phyloP scores from a whole-genome alignment of 208 protist species.

The Leishmania aethiopica region DNA sequence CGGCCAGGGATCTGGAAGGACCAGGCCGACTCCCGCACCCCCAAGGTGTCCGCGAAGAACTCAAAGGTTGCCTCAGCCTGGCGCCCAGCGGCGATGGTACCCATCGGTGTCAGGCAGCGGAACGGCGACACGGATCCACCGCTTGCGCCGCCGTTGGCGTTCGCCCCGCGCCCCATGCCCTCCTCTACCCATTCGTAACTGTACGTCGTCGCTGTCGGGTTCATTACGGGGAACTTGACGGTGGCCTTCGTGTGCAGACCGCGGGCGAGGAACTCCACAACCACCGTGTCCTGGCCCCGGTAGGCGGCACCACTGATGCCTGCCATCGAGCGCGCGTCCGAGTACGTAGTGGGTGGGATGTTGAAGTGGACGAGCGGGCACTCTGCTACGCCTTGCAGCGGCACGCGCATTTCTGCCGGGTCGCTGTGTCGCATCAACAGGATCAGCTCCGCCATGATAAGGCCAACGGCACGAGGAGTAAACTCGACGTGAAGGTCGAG shows the following conservation, averaged over 20 bases:
- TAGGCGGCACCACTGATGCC: constrained; percentile 44
- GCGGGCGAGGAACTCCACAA: constrained; percentile 93
- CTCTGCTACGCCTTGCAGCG: constrained; percentile 77
- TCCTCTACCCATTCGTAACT: constrained; percentile 94
- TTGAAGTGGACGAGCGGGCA: constrained; percentile 98
- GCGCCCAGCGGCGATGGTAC: constrained; percentile 85
- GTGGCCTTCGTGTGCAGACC: constrained; percentile 92
- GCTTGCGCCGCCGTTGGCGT: neutral
- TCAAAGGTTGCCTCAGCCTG: constrained; percentile 96
- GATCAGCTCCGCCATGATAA: constrained; percentile 45
- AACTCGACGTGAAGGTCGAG: constrained; percentile 84
- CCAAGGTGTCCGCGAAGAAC: constrained; percentile 90
- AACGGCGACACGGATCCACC: constrained; percentile 72
- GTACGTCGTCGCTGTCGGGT: constrained; percentile 93
- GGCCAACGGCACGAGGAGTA: constrained; percentile 72
- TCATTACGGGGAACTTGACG: constrained; percentile 94
- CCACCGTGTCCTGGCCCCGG: constrained; percentile 46
- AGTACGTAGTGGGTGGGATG: constrained; percentile 66
- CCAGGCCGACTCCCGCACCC: constrained; percentile 91
- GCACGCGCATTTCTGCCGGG: constrained; percentile 43
- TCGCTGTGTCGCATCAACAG: constrained; percentile 67
- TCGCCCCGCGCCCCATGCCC: constrained; percentile 5
- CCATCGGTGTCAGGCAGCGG: constrained; percentile 85
- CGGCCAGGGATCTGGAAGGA: constrained; percentile 88
- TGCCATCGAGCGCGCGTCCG: constrained; percentile 76